A percentile compares a stretch with the other conserved stretches of the same genome.
Evolutionary conservation across 768 basidiomycete species (phyloP).

Genomic region (Myochromella boudieri): DNA sequence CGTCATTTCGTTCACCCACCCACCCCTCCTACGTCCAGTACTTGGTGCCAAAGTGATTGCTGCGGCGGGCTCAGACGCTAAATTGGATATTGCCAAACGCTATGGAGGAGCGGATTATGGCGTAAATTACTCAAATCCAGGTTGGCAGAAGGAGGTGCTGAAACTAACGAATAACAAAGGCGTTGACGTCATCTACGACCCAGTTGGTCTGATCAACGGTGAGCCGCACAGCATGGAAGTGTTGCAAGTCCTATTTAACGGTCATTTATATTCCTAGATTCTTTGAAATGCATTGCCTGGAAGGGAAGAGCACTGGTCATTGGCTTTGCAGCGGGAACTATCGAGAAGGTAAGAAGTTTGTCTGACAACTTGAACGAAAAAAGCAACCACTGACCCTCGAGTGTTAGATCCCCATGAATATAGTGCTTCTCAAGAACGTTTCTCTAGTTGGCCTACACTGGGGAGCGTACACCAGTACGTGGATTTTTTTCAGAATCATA

Average conservation of each 20-base stretch:
- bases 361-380: constrained; percentile 7
- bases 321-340: constrained; percentile 83
- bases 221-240: constrained; percentile 11
- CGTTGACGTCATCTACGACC: constrained; percentile 85
- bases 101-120: constrained; percentile 82
- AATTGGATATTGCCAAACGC: constrained; percentile 74
- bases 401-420: constrained; percentile 75
- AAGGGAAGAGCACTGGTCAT: constrained; percentile 92
- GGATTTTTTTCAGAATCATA: background rate
- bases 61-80: constrained; percentile 77
- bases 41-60: constrained; percentile 95
- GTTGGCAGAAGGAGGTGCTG: constrained; percentile 91
- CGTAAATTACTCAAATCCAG: constrained; percentile 73
- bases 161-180: constrained; percentile 82
- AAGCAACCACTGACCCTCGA: constrained; percentile 21
- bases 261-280: constrained; percentile 45
- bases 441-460: constrained; percentile 84
- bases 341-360: constrained; percentile 66
- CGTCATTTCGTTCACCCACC: background rate
- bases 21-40: constrained; percentile 37
- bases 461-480: constrained; percentile 77
- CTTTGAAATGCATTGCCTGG: constrained; percentile 91
- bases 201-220: constrained; percentile 79
- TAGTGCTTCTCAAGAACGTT: constrained; percentile 83
- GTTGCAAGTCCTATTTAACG: background rate